These are phyloP conservation scores for Lasiosphaeria hispida DNA, from an alignment of 495 filamentous ascomycete species.

Conservation along the genomic window DNA sequence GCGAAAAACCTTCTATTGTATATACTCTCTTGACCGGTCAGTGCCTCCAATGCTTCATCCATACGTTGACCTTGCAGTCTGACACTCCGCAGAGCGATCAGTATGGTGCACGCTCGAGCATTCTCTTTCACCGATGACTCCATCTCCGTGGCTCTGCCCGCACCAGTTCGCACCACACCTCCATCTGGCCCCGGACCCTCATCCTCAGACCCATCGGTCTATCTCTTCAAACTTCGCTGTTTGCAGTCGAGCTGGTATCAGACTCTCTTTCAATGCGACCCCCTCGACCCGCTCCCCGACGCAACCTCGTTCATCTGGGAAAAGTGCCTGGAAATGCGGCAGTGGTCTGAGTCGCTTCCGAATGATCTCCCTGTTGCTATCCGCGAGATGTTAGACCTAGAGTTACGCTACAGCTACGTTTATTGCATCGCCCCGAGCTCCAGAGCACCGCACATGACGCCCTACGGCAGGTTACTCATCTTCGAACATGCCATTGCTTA, in stretches of 20 bases:
- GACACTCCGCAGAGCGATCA: slow-evolving; percentile 61
- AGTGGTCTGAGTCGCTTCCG: slow-evolving; percentile 65
- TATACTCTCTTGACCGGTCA: slow-evolving; percentile 83
- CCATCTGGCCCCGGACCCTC: slow-evolving; percentile 34
- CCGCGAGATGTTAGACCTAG: slow-evolving; percentile 70
- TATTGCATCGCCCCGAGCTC: slow-evolving; percentile 76
- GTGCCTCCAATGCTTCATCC: slow-evolving; percentile 16
- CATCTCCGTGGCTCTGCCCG: slow-evolving; percentile 62
- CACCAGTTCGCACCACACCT: slow-evolving; percentile 33
- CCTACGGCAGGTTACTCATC: slow-evolving; percentile 70
- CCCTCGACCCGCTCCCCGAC: slow-evolving; percentile 58
- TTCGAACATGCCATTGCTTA: slow-evolving; percentile 82
- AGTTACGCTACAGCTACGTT: slow-evolving; percentile 79
- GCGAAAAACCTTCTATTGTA: slow-evolving; percentile 78
- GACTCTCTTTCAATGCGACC: slow-evolving; percentile 68
- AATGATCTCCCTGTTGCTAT: slow-evolving; percentile 55
- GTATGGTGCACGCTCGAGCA: slow-evolving; percentile 71
- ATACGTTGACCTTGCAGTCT: neutral
- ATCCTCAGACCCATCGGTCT: slow-evolving; percentile 51
- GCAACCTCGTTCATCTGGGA: slow-evolving; percentile 59
- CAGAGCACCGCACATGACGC: slow-evolving; percentile 58
- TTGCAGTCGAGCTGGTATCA: slow-evolving; percentile 82
- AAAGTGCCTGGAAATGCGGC: slow-evolving; percentile 60
- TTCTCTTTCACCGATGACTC: slow-evolving; percentile 92
- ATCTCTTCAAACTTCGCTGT: slow-evolving; percentile 72